These are phyloP conservation scores for Fusarium sp. DNA, from an alignment of 2,329 filamentous ascomycete genomes.

Conservation along the genomic window DNA sequence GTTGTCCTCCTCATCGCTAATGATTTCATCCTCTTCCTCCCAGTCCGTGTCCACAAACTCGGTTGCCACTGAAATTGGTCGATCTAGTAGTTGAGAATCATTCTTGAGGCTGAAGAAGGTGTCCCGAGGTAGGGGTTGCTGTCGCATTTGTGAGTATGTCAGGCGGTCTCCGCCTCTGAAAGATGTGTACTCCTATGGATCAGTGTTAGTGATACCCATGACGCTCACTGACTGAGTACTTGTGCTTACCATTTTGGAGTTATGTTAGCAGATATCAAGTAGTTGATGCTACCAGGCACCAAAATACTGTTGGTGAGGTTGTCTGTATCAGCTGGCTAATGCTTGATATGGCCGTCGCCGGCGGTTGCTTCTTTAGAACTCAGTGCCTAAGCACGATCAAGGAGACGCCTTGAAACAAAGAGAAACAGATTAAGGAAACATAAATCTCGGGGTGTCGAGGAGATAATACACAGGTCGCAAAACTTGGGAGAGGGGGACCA, in stretches of 20 bases:
- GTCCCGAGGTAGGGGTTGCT: conserved; percentile 61
- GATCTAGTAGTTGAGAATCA: conserved; percentile 55
- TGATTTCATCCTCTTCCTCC: conserved; percentile 72
- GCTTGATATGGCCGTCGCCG: conserved; percentile 50
- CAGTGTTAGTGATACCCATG: background rate
- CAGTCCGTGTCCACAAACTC: conserved; percentile 82
- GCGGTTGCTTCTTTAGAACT: conserved; percentile 44
- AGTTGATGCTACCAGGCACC: conserved; percentile 31
- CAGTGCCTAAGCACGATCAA: conserved; percentile 29
- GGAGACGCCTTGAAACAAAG: conserved; percentile 43
- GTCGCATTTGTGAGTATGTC: conserved; percentile 61
- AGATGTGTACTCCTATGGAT: conserved; percentile 48
- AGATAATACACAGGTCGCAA: conserved; percentile 52
- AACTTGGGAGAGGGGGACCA: conserved; percentile 50
- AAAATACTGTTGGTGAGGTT: conserved; percentile 23
- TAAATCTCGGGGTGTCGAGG: conserved; percentile 47
- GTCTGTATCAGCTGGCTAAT: conserved; percentile 28
- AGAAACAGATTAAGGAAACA: conserved; percentile 40
- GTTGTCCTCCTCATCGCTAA: conserved; percentile 70
- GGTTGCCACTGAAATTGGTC: conserved; percentile 76
- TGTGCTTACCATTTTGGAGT: conserved; percentile 48
- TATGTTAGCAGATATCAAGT: conserved; percentile 2
- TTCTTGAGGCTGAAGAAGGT: conserved; percentile 69
- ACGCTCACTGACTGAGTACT: background rate
- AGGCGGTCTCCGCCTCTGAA: conserved; percentile 49